Evolutionary conservation across 495 filamentous ascomycete species (phyloP), one percentile per base, ranked within the genome.

Genomic region (Aspergillus steynii): DNA sequence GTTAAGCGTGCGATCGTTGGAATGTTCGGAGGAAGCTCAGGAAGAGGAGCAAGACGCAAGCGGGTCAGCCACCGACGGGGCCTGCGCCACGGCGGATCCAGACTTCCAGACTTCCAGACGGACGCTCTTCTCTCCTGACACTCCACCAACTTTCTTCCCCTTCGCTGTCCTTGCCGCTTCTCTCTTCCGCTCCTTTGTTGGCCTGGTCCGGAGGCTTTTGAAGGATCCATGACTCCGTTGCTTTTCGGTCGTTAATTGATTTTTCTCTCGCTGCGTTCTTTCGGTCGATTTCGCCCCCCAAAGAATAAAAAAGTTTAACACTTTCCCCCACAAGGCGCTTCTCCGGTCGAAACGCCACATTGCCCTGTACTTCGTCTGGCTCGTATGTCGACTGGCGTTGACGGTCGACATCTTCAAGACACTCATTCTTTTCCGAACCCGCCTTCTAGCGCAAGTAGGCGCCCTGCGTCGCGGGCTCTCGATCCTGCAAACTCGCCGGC

Each of bases 331-430:
- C 37, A 42, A 12, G 37, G 53, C 51, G 51, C 32, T 50, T 64
- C 58, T 55, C 50, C 45, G 47, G 49, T 37, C 56, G 61, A 53
- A 50, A 66, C 62, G 65, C 58, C 55, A 60, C 50, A 32, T 25
- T 50, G 50, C 34, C 61, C 20, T 47, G 58, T 55, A 25, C 53
- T 59, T 58, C 48, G 46, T 46, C 54, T 73, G 74, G 76, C 72
- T 79, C 77, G 78, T 65, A 81, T 81, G 78, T 81, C 78, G 75
- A 79, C 78, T 71, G 74, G 75, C 67, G 69, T 78, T 65, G 73
- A 76, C 70, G 64, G 63, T 60, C 71, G 69, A 69, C 64, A 67
- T 34, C 55, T 51, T 37, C 57, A 62, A 57, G 52, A 58, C 60
- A 60, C 31, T 54, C 63, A 54, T 59, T 68, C 66, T 51, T 54